Percentiles rank a stretch among this genome's conserved stretches.
These are phyloP conservation scores for Cryphonectria parasitica DNA, from an alignment of 2,329 filamentous ascomycete species.

Conservation along the genomic window DNA sequence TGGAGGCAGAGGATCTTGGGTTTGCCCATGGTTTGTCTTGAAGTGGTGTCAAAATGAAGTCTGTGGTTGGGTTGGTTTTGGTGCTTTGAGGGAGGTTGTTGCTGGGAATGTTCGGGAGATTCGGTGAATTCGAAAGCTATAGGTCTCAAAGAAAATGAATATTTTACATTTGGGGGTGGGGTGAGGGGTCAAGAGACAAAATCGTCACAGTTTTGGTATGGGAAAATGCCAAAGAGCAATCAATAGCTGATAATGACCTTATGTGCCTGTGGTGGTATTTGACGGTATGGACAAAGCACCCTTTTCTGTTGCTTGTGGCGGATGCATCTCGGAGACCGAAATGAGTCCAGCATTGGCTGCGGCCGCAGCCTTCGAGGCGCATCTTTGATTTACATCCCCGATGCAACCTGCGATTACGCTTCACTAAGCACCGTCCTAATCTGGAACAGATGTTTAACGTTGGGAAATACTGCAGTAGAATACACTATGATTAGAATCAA, in stretches of 20 bases:
- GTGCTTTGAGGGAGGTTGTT: too few species aligned
- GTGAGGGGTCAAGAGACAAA: background rate
- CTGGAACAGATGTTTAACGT: background rate
- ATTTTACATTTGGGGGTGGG: background rate
- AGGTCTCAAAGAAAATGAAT: background rate
- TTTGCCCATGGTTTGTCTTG: constrained; percentile 10
- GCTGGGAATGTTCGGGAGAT: background rate
- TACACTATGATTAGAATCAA: background rate
- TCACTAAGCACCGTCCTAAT: constrained; percentile 10
- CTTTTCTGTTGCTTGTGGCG: background rate
- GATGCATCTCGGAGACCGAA: constrained; percentile 20
- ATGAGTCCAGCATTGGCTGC: constrained; percentile 19
- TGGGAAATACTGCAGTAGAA: too few species aligned
- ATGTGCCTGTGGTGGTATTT: background rate
- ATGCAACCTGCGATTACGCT: constrained; percentile 6
- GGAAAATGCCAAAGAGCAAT: background rate
- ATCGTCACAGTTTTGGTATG: background rate
- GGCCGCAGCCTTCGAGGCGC: background rate
- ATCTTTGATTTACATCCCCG: background rate
- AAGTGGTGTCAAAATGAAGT: background rate
- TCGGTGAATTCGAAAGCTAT: background rate
- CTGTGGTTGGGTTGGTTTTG: background rate
- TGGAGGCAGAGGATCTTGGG: constrained; percentile 24
- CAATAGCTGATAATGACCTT: background rate
- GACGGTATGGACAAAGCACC: background rate